phyloP scores from a whole-genome alignment of 345 rosid genomes.

The Fremontodendron californicum region DNA sequence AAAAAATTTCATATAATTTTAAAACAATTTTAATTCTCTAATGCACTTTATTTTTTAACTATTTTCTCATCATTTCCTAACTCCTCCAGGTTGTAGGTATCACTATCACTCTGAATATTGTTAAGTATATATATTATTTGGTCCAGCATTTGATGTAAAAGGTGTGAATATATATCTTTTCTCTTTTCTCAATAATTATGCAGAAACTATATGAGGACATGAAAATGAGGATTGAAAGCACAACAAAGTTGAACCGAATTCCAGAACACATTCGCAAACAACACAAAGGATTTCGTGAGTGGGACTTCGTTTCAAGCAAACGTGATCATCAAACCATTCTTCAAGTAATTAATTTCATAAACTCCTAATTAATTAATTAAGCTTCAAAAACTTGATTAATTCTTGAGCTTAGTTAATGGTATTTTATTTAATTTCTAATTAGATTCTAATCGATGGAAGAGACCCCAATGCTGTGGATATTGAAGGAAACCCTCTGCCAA shows the following conservation, averaged over 20 bases:
- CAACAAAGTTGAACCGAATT: not conserved
- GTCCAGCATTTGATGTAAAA: not conserved
- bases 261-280: not conserved
- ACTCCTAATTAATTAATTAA: not conserved
- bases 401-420: not conserved
- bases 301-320: not conserved
- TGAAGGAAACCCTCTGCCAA: not conserved
- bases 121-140: not conserved
- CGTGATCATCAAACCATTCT: not conserved
- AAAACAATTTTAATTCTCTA: no score
- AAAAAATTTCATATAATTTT: no score
- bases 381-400: not conserved
- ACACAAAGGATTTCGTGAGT: constrained; percentile 10
- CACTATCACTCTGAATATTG: not conserved
- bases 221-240: not conserved
- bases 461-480: not conserved
- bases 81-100: no score
- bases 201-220: constrained; percentile 11
- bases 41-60: no score
- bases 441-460: constrained; percentile 3
- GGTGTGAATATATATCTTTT: no score
- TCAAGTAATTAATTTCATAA: not conserved
- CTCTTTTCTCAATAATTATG: not conserved
- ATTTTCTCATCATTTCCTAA: no score
- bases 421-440: not conserved